Evolutionary conservation across 495 filamentous ascomycete species (phyloP).

Genomic region (Parmelia sp.): DNA sequence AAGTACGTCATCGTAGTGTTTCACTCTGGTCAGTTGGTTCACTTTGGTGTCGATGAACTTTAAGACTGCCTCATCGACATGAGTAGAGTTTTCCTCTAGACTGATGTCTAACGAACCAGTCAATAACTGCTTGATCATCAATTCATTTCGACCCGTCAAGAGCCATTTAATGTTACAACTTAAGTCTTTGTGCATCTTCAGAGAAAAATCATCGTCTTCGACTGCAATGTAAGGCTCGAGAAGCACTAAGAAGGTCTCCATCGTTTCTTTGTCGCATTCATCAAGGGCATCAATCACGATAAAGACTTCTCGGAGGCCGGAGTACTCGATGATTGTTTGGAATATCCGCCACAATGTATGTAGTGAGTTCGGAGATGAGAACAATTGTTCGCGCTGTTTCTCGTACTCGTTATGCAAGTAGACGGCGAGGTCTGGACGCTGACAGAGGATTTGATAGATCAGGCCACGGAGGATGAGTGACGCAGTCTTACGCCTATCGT

Average conservation of each 20-base stretch:
- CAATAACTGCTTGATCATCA: background rate
- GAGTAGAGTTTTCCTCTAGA: background rate
- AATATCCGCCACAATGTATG: background rate
- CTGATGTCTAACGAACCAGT: background rate
- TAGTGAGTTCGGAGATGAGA: background rate
- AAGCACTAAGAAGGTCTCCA: background rate
- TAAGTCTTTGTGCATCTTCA: background rate
- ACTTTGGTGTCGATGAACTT: background rate
- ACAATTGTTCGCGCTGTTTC: background rate
- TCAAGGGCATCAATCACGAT: background rate
- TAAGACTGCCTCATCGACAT: background rate
- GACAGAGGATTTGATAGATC: slow-evolving; percentile 1
- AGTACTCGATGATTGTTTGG: background rate
- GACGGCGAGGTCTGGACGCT: background rate
- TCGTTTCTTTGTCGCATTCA: background rate
- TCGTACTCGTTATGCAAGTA: background rate
- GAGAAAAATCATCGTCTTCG: background rate
- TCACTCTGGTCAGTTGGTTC: background rate
- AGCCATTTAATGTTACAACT: background rate
- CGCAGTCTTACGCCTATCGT: background rate
- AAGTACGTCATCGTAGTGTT: background rate
- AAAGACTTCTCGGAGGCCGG: background rate
- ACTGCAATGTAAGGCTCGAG: background rate
- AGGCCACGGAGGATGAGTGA: background rate
- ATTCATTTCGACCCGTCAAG: background rate